These are phyloP conservation scores for Hypoxylon fragiforme DNA, from an alignment of 495 filamentous ascomycete species.

Conservation along the genomic window DNA sequence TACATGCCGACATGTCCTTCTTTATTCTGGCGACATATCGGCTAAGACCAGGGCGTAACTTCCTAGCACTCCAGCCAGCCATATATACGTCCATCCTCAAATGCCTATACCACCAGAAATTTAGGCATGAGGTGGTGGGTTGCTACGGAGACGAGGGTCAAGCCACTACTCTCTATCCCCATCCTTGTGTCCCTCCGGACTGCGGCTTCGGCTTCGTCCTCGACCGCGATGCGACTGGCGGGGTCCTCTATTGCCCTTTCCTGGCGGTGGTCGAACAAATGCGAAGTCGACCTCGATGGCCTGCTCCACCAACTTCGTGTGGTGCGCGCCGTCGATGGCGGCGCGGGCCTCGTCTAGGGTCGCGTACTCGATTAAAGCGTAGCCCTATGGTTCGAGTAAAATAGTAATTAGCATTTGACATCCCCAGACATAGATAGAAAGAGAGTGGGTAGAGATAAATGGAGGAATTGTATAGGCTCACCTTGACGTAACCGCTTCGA, in stretches of 20 bases:
- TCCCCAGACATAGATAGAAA: too few species aligned
- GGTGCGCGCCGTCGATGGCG: slow-evolving; percentile 82
- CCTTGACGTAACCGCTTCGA: slow-evolving; percentile 97
- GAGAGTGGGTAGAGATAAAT: too few species aligned
- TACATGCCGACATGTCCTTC: slow-evolving; percentile 43
- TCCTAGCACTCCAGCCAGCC: too few species aligned
- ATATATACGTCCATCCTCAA: too few species aligned
- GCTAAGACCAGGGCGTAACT: slow-evolving; percentile 35
- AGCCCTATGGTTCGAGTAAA: slow-evolving; percentile 68
- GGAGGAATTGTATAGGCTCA: slow-evolving; percentile 36
- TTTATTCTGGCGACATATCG: slow-evolving; percentile 42
- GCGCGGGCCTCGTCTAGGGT: slow-evolving; percentile 83
- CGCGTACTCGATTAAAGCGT: slow-evolving; percentile 90
- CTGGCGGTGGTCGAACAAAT: slow-evolving; percentile 90
- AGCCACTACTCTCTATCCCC: slow-evolving; percentile 32
- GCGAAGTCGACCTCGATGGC: slow-evolving; percentile 92
- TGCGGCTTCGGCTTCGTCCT: slow-evolving; percentile 50
- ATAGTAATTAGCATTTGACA: neutral
- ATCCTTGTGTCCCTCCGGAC: slow-evolving; percentile 43
- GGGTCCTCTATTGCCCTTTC: slow-evolving; percentile 58
- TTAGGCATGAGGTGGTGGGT: too few species aligned
- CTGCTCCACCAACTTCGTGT: slow-evolving; percentile 86
- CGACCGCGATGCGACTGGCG: slow-evolving; percentile 52
- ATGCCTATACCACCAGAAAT: too few species aligned
- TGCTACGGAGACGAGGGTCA: too few species aligned